Base-by-base conservation (phyloP, 768 basidiomycete genomes). In the Podaxis carcinomalis region DNA sequence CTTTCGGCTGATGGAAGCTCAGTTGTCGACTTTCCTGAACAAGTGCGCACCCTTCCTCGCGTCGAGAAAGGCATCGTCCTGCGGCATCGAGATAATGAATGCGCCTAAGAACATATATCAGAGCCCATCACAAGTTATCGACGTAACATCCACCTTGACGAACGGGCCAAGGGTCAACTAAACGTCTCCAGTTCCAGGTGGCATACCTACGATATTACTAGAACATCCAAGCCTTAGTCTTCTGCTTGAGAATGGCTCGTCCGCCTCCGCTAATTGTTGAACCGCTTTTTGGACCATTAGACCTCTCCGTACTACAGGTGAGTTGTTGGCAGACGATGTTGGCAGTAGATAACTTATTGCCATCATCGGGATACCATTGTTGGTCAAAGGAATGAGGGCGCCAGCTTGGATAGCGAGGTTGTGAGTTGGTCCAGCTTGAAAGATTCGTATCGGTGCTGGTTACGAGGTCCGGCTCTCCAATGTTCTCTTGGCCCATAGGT, bases 261-360 rank as follows among this genome's bases (percentile, higher is more conserved):
- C 52, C 44, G 21, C 40, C 52, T 61, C 11, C 42, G 44, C 95
- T 95, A 98, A 27, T 27, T 27, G 25, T 27, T 27, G 25, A 0
- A 95, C 93, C 21, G 95, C 95, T 69, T 98, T 98, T 75, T 96
- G 95, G 1, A 98, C 96, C 96, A 98, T 98, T 23, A 97, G 81
- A 2, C 96, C 96, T 25, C 96, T 83, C 96, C 96, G 98, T 35
- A 96, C 92, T 32, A 98, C 81, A 0, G 95, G 88, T 0, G 87
- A 76, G 46, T 77, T 75, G 28, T 77, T 75, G 6, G 81, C 78
- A 35, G 76, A 65, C 1, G 78, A 28, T 21, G 66, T 65, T 2
- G 91, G 89, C 13, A 98, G 81, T 10, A 99, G 83, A 71, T 94
- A 99, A 1, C 95, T 95, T 85, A 99, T 97, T 0, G 94, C 96